phyloP scores from a whole-genome alignment of 2,329 filamentous ascomycete species.

The Penicillium sp. region DNA sequence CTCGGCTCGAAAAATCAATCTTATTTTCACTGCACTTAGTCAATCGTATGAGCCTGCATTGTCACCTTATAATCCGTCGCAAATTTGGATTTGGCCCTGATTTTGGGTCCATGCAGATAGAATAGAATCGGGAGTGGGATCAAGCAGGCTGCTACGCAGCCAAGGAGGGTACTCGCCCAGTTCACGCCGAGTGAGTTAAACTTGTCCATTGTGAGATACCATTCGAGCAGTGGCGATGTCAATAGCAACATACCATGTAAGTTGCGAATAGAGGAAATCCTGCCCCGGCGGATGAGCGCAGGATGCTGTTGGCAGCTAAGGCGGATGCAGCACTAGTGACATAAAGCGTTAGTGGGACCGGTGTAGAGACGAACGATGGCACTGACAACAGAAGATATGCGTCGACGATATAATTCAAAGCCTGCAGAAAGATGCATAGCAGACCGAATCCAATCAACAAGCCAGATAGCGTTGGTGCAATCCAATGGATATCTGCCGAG shows the following conservation, averaged over 20 bases:
- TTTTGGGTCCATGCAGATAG: conserved; percentile 29
- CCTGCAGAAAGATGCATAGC: conserved; percentile 51
- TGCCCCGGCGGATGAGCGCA: conserved; percentile 37
- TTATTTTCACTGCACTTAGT: background rate
- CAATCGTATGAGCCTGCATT: background rate
- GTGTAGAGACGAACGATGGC: background rate
- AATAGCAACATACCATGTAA: conserved; percentile 25
- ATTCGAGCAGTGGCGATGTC: no score
- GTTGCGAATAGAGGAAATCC: conserved; percentile 35
- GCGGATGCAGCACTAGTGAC: conserved; percentile 43
- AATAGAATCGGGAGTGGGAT: conserved; percentile 33
- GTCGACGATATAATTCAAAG: conserved; percentile 56
- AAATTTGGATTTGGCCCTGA: conserved; percentile 35
- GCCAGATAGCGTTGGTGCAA: conserved; percentile 40
- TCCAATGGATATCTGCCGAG: conserved; percentile 37
- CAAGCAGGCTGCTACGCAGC: conserved; percentile 26
- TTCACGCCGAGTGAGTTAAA: conserved; percentile 39
- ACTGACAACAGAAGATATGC: conserved; percentile 49
- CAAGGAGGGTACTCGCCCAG: conserved; percentile 31
- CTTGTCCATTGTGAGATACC: no score
- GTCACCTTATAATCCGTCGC: conserved; percentile 21
- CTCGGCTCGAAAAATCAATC: background rate
- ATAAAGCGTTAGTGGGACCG: background rate
- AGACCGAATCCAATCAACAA: conserved; percentile 53
- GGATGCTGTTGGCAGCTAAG: conserved; percentile 45